Evolutionary conservation across 768 basidiomycete species (phyloP), one percentile per base, ranked within the genome.

Genomic region (Calocera cornea): DNA sequence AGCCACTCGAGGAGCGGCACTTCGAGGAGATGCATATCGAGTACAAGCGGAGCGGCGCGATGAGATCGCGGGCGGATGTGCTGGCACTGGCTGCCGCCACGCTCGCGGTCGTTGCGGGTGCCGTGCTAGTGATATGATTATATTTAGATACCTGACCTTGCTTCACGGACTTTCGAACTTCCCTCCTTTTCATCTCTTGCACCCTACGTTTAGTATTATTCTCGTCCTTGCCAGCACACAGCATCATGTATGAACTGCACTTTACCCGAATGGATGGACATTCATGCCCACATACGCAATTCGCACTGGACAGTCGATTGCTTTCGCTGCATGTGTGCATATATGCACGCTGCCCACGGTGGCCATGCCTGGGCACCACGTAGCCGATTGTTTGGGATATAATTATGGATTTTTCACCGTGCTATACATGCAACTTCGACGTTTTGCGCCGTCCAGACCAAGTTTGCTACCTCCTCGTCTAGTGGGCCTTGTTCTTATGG

Each of bases 401-500:
- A 33, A 60, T 60, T 60, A 60, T 60, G 54, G 5, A 60, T 60
- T 60, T 60, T 47, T 14, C 54, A 60, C 54, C 54, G 54, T 33
- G 14, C 54, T 60, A 60, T 60, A 60, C 54, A 60, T 47, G 27
- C 54, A 24, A 24, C 54, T 5, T 16, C 54, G 11, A 33, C 27
- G 19, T 60, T 31, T 60, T 14, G 41, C 40, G 50, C 64, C 19
- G 22, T 41, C 36, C 40, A 34, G 31, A 22, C 40, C 65, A 67
- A 34, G 7, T 41, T 49, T 17, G 16, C 10, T 22, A 12, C 47
- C 47, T 41, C 11, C 31, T 65, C 69, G 65, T 67, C 77, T 80
- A 92, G 78, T 92, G 91, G n/a, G 86, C 79, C 76, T 89, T 86
- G 80, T 92, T 90, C 84, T 92, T 92, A 84, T 91, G 89, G 79